These are phyloP conservation scores for Pichia sp. DNA, from an alignment of 1,139 yeast species.

Conservation along the genomic window DNA sequence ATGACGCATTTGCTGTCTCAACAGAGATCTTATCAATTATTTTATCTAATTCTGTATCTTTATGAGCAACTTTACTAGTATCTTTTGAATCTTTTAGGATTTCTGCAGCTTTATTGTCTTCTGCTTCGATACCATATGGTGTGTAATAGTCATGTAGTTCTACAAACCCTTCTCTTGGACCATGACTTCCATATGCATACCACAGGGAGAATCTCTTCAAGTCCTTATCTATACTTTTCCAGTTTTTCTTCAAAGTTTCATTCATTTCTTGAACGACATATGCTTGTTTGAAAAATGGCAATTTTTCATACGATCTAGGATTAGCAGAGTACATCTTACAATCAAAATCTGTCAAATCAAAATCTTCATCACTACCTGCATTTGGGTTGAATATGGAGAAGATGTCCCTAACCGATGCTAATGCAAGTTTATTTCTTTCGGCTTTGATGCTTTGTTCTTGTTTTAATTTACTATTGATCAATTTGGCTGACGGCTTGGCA, in stretches of 20 bases:
- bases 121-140: constrained; percentile 12
- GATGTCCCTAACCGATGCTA: constrained; percentile 32
- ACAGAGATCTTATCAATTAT: constrained; percentile 41
- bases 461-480: constrained; percentile 25
- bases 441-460: constrained; percentile 28
- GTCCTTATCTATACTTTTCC: constrained; percentile 45
- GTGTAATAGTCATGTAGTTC: constrained; percentile 40
- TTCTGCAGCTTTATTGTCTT: not conserved
- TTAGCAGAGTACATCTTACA: constrained; percentile 48
- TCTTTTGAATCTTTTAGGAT: not conserved
- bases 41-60: constrained; percentile 14
- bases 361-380: constrained; percentile 34
- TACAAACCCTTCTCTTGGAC: constrained; percentile 55
- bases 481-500: constrained; percentile 25
- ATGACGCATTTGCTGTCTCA: constrained; percentile 13
- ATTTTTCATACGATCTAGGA: constrained; percentile 43
- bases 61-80: not conserved
- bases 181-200: constrained; percentile 65
- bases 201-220: constrained; percentile 54
- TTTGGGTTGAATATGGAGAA: constrained; percentile 30
- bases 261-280: constrained; percentile 51
- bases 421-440: constrained; percentile 32
- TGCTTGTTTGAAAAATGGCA: constrained; percentile 57
- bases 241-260: constrained; percentile 50
- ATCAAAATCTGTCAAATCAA: constrained; percentile 46